phyloP scores from a whole-genome alignment of 768 basidiomycete species.

The Tulasnella sp. region DNA sequence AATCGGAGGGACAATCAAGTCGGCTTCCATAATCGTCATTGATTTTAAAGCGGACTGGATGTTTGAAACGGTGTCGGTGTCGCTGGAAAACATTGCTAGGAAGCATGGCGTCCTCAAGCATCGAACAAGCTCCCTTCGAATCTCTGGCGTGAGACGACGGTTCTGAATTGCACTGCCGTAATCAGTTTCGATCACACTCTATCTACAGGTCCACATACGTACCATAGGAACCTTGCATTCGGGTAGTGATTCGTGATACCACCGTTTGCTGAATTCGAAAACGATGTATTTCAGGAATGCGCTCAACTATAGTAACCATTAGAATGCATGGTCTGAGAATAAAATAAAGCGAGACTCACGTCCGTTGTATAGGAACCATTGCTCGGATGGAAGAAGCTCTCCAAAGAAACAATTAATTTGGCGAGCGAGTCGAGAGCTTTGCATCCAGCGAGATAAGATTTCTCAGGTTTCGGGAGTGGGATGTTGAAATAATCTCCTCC shows the following conservation, averaged over 20 bases:
- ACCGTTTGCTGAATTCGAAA: conserved; percentile 68
- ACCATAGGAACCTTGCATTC: conserved; percentile 72
- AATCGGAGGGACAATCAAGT: conserved; percentile 81
- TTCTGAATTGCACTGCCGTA: conserved; percentile 7
- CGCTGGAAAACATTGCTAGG: conserved; percentile 84
- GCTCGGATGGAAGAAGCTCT: conserved; percentile 91
- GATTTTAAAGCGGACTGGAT: conserved; percentile 69
- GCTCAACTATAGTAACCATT: conserved; percentile 35
- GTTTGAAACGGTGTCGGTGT: conserved; percentile 61
- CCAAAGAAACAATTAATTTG: conserved; percentile 79
- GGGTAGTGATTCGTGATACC: conserved; percentile 62
- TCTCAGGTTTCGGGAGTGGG: conserved; percentile 21
- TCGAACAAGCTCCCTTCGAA: conserved; percentile 71
- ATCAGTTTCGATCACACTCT: not conserved
- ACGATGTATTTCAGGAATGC: conserved; percentile 60
- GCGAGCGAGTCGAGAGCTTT: conserved; percentile 84
- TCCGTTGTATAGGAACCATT: conserved; percentile 75
- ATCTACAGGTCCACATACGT: conserved; percentile 34
- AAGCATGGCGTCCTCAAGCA: conserved; percentile 77
- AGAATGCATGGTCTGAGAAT: not conserved
- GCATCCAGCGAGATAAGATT: conserved; percentile 66
- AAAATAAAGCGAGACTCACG: conserved; percentile 27
- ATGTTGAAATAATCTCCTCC: conserved; percentile 17
- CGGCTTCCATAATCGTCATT: conserved; percentile 71
- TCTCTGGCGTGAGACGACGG: conserved; percentile 65